Conservation (phyloP, 2,329 filamentous ascomycete species). For the Allantophomopsis cytisporea region DNA sequence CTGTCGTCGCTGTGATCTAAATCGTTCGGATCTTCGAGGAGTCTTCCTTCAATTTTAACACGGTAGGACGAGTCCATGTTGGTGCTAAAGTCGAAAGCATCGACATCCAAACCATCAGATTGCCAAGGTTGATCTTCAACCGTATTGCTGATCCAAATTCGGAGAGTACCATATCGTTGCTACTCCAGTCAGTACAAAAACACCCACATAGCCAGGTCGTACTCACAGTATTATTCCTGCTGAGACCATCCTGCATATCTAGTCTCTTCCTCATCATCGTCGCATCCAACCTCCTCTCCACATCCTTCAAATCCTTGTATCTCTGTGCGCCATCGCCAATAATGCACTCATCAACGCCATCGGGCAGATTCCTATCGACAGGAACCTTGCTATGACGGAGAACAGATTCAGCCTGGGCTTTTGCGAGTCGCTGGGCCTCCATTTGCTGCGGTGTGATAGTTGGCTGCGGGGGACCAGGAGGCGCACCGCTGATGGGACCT, state of each 20-base stretch:
- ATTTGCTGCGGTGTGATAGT: constrained; percentile 41
- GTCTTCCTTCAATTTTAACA: constrained; percentile 80
- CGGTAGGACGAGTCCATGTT: constrained; percentile 69
- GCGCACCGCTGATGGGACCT: constrained; percentile 17
- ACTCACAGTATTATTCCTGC: constrained; percentile 54
- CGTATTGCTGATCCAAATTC: constrained; percentile 91
- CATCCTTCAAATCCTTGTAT: constrained; percentile 73
- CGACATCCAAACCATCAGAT: constrained; percentile 48
- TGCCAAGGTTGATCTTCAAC: constrained; percentile 95
- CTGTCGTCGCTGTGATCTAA: constrained; percentile 35
- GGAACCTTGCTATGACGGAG: constrained; percentile 79
- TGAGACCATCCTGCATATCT: constrained; percentile 74
- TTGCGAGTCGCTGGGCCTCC: constrained; percentile 35
- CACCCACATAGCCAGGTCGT: not conserved
- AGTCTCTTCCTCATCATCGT: constrained; percentile 89
- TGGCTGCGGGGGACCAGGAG: constrained; percentile 7
- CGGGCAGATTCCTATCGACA: constrained; percentile 88
- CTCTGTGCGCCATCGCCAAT: constrained; percentile 71
- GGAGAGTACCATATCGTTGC: constrained; percentile 68
- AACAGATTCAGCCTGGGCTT: constrained; percentile 49
- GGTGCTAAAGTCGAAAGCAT: constrained; percentile 71
- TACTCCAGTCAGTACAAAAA: constrained; percentile 4
- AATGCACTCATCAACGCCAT: constrained; percentile 71
- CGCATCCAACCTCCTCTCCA: constrained; percentile 81
- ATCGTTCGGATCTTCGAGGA: constrained; percentile 57